Base-by-base conservation (phyloP, 148 eudicot genomes). In the Simmondsia chinensis region DNA sequence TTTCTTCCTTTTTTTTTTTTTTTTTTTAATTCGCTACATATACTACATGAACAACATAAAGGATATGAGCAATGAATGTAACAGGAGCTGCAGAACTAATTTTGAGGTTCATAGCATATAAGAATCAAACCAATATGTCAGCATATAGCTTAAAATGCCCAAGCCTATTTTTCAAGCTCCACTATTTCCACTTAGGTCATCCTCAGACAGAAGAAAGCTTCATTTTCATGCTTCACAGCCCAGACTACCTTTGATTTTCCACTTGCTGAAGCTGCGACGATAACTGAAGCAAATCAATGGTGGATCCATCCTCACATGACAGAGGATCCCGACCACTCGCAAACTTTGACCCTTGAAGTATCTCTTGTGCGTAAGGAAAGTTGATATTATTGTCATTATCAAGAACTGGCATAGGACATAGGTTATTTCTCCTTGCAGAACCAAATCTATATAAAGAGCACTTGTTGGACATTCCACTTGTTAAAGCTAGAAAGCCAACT, bases 181-280 rank as follows among this genome's bases (percentile, higher is more conserved):
- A n/a, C n/a, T 28, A 36, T 16, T 19, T 24, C 20, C 26, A 19
- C 16, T 38, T 22, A 60, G 32, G 52, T 70, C 50, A 64, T 60
- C 27, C 54, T 22, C 34, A 61, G 63, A 34, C 63, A 38, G 29
- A 15, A 48, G 39, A 34, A 50, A 45, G 48, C 41, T 46, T 47
- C 65, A 10, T 36, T 67, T 28, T 61, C 66, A 39, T 39, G 74
- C 66, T 67, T 57, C 56, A 35, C 41, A 48, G 50, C 40, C 32
- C 40, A 18, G 61, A 54, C 31, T 46, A 60, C 72, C 75, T 78
- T 43, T 70, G 77, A 47, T 61, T 69, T 62, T 82, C 82, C 52
- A 82, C 75, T 18, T 65, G 65, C 46, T 75, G 74, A 25, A 82
- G 77, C 65, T 82, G 93, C 5, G 80, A 63, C 9, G 93, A 82